Conservation (phyloP, 257 asterid genomes). For the Capsicum baccatum region DNA sequence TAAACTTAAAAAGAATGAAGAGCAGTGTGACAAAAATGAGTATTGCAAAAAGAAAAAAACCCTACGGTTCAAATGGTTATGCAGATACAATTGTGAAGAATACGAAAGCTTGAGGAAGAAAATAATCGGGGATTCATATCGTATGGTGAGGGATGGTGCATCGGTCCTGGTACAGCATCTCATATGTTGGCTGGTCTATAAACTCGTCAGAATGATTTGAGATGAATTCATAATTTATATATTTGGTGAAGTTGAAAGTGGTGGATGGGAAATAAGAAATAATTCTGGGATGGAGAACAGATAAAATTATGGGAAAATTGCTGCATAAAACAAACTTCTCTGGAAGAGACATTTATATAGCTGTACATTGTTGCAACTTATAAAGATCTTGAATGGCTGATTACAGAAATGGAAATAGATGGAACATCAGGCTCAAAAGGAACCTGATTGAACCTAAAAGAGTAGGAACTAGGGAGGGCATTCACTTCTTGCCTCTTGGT, state of each 20-base stretch:
- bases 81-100: no score
- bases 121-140: neutral
- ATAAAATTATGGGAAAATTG: neutral
- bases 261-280: neutral
- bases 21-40: no score
- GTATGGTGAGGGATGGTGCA: neutral
- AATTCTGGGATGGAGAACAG: neutral
- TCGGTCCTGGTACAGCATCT: neutral
- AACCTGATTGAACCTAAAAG: neutral
- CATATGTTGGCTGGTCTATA: neutral
- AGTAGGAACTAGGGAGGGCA: neutral
- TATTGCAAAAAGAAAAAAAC: no score
- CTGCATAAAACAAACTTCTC: neutral
- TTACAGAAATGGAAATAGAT: no score
- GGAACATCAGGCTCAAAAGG: no score
- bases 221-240: neutral
- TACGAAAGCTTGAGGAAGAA: neutral
- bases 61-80: no score
- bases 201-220: neutral
- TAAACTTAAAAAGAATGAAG: no score
- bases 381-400: no score
- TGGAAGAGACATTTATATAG: neutral
- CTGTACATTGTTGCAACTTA: no score
- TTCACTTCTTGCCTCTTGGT: neutral
- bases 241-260: neutral